Conservation (phyloP, 768 basidiomycete genomes). For the Piloderma croceum region DNA sequence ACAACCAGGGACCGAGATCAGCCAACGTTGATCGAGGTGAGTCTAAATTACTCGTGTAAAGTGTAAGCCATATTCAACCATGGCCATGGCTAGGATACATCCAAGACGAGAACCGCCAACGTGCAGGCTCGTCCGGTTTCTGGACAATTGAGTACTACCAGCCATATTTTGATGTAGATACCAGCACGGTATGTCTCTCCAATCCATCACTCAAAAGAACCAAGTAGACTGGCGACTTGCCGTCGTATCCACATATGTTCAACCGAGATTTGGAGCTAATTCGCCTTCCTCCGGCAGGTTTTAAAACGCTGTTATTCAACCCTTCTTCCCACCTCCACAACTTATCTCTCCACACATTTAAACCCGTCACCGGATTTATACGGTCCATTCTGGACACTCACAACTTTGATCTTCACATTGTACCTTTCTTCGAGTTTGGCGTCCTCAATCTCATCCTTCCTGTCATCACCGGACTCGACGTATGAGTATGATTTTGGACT, state of each 20-base stretch:
- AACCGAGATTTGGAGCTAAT: background rate
- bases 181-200: constrained; percentile 56
- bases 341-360: constrained; percentile 58
- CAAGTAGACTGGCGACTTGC: constrained; percentile 8
- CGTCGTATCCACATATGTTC: no score
- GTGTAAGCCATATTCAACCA: background rate
- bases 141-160: constrained; percentile 87
- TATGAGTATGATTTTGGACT: constrained; percentile 85
- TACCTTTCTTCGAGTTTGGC: constrained; percentile 93
- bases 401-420: constrained; percentile 87
- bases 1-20: constrained; percentile 26
- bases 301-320: constrained; percentile 73
- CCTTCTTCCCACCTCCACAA: constrained; percentile 63
- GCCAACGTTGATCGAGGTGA: constrained; percentile 51
- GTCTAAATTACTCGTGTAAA: constrained; percentile 12
- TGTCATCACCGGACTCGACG: constrained; percentile 51
- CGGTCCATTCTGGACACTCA: constrained; percentile 97
- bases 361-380: constrained; percentile 68
- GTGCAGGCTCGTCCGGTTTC: constrained; percentile 50
- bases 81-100: constrained; percentile 49
- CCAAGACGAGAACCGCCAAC: constrained; percentile 42
- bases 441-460: constrained; percentile 81
- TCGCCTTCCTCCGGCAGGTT: constrained; percentile 46
- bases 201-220: constrained; percentile 8
- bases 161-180: constrained; percentile 85